Evolutionary conservation across 148 eudicot genomes (phyloP).

Genomic region (Spergularia marina): DNA sequence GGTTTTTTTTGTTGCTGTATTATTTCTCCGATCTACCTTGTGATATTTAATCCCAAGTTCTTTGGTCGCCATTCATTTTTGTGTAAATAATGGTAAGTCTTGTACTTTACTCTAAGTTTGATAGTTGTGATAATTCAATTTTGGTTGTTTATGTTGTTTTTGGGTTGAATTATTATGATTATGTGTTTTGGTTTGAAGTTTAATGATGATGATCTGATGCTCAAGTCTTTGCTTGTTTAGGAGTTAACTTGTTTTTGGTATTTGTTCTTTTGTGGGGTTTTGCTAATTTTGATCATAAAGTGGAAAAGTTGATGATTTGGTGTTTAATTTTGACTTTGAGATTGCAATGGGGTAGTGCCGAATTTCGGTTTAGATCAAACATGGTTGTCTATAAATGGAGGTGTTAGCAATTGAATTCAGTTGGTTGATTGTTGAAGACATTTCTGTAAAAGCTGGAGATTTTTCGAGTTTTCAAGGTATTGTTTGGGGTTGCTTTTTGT

Average conservation of each 20-base stretch:
- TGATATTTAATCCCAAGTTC: slow-evolving; percentile 1
- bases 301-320: background rate
- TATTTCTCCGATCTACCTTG: slow-evolving; percentile 8
- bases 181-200: background rate
- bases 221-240: background rate
- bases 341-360: slow-evolving; percentile 7
- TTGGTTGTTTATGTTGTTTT: slow-evolving; percentile 4
- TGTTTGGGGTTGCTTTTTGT: background rate
- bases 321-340: slow-evolving; percentile 17
- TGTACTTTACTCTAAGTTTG: background rate
- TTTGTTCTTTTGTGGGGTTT: background rate
- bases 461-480: background rate
- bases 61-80: slow-evolving; percentile 30
- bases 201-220: background rate
- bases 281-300: background rate
- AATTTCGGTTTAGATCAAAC: slow-evolving; percentile 27
- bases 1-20: background rate
- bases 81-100: slow-evolving; percentile 25
- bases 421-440: background rate
- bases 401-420: slow-evolving; percentile 5
- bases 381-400: background rate
- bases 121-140: background rate
- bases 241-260: background rate
- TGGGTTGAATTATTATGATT: slow-evolving; percentile 7
- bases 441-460: background rate